Conservation (phyloP, 495 filamentous ascomycete genomes). For the Tuber brumale region DNA sequence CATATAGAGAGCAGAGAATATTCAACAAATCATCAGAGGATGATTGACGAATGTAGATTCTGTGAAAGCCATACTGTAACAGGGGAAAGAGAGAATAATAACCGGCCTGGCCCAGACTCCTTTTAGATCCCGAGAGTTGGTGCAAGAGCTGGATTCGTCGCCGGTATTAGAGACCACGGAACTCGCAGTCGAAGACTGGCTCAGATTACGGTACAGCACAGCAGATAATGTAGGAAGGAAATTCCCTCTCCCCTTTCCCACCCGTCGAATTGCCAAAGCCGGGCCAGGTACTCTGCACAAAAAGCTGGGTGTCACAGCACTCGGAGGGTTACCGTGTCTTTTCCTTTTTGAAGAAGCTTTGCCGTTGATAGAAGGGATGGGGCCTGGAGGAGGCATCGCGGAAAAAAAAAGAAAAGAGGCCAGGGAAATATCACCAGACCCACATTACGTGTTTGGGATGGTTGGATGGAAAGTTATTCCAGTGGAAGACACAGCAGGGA, state of each 20-base stretch:
- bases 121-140: neutral
- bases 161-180: neutral
- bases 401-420: neutral
- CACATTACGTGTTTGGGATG: neutral
- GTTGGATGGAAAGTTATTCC: slow-evolving; percentile 1
- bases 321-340: neutral
- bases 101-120: neutral
- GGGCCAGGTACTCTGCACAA: neutral
- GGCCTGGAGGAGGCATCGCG: neutral
- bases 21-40: neutral
- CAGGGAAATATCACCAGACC: neutral
- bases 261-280: neutral
- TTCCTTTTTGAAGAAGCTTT: neutral
- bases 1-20: neutral
- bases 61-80: neutral
- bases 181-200: neutral
- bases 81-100: neutral
- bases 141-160: neutral
- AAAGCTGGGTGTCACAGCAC: neutral
- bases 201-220: neutral
- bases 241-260: neutral
- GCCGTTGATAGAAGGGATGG: neutral
- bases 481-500: neutral
- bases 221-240: neutral
- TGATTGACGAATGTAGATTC: neutral